These are phyloP conservation scores for Yarrowia bubula DNA, from an alignment of 805 yeast species.

Conservation along the genomic window DNA sequence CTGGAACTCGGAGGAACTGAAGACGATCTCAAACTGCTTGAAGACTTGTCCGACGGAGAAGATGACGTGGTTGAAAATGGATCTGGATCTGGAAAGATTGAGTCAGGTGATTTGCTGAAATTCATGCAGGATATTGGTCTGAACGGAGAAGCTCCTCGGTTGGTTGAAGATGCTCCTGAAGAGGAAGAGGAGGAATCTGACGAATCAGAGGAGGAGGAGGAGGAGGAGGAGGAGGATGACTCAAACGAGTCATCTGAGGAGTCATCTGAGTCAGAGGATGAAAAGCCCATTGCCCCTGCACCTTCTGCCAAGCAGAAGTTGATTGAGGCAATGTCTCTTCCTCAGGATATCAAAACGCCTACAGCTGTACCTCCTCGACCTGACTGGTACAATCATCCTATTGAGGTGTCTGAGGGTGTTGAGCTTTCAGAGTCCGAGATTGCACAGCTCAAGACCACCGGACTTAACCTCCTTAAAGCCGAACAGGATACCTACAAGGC, in stretches of 20 bases:
- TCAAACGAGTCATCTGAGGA: background rate
- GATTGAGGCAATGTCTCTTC: slow-evolving; percentile 3
- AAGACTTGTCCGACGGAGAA: slow-evolving; percentile 44
- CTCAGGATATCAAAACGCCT: slow-evolving; percentile 26
- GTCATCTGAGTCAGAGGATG: background rate
- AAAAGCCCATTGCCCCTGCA: background rate
- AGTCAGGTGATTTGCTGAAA: slow-evolving; percentile 32
- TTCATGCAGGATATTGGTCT: slow-evolving; percentile 27
- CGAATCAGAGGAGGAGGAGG: slow-evolving; percentile 27
- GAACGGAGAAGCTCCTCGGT: slow-evolving; percentile 19
- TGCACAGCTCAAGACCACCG: slow-evolving; percentile 61
- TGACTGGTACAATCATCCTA: slow-evolving; percentile 73
- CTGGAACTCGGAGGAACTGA: slow-evolving; percentile 73
- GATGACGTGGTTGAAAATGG: slow-evolving; percentile 38
- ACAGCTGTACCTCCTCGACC: slow-evolving; percentile 58
- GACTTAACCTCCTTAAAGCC: slow-evolving; percentile 58
- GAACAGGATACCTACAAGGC: slow-evolving; percentile 73
- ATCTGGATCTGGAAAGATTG: slow-evolving; percentile 30
- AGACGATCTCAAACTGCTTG: slow-evolving; percentile 67
- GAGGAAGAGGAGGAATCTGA: slow-evolving; percentile 33
- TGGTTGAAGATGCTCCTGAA: slow-evolving; percentile 37
- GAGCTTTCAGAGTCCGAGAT: slow-evolving; percentile 47
- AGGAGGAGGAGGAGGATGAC: background rate
- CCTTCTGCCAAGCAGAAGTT: slow-evolving; percentile 28
- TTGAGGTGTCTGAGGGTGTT: slow-evolving; percentile 37